Percentiles rank a stretch among this genome's conserved stretches.
Conservation (phyloP, 805 yeast genomes). For the Pichia eremophila region DNA sequence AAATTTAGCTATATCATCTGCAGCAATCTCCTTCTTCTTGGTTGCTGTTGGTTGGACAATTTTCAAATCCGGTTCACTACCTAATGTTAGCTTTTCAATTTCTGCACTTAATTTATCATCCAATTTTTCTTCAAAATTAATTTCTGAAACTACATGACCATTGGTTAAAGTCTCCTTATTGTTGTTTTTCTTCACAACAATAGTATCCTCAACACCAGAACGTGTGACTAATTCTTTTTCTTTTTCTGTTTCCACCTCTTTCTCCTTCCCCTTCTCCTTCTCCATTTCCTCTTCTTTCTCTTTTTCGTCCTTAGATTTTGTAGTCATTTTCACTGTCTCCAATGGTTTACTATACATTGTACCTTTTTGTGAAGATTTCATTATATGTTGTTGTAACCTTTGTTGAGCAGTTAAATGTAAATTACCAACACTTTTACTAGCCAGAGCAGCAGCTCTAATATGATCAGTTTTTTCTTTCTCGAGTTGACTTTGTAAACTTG, state of each 20-base stretch:
- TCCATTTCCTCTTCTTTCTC: neutral
- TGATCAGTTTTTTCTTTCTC: conserved; percentile 8
- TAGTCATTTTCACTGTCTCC: conserved; percentile 13
- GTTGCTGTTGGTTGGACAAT: neutral
- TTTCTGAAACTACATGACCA: no score
- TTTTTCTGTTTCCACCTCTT: neutral
- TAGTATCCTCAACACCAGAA: neutral
- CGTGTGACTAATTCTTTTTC: neutral
- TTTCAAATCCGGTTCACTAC: neutral
- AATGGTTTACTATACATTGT: conserved; percentile 21
- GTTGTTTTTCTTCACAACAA: no score
- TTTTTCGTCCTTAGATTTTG: conserved; percentile 4
- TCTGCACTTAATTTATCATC: neutral
- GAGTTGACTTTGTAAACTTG: neutral
- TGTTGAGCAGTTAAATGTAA: conserved; percentile 26
- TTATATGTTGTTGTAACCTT: conserved; percentile 28
- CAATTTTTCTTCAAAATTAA: no score
- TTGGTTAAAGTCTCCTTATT: no score
- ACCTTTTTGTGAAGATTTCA: conserved; percentile 25
- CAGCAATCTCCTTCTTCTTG: neutral
- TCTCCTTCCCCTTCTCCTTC: neutral
- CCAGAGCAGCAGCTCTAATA: conserved; percentile 11
- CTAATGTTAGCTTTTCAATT: neutral
- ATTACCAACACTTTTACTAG: conserved; percentile 8
- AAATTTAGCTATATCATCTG: neutral